Evolutionary conservation across 1,284 basidiomycete species (phyloP), one percentile per base, ranked within the genome.

Genomic region (Ustilago hordei): DNA sequence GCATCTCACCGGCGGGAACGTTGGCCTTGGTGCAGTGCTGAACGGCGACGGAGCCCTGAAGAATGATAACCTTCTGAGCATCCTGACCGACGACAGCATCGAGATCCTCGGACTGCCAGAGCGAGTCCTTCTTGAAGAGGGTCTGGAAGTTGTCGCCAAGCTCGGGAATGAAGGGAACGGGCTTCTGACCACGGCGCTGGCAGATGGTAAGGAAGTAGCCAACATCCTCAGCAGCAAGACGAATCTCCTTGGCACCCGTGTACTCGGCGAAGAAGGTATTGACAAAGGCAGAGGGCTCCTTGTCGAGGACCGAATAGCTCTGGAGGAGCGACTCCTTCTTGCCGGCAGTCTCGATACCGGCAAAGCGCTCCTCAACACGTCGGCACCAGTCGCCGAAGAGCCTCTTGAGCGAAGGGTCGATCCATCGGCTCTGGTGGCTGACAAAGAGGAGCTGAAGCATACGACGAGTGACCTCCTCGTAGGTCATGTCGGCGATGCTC

Each of bases 91-190:
- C 95, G 47, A 99, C 95, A 15, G 95, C 96, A 78, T 99, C 96
- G 80, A 99, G 95, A 86, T 99, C 96, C 87, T 99, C 97, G 7
- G 95, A 93, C 53, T 94, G 93, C 96, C 96, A 98, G 7, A 98
- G 91, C 17, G 95, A 98, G 87, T 98, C 95, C 93, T 95, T 86
- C 62, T 66, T 85, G 64, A 83, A 83, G 38, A 75, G 68, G 57
- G 98, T 94, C 87, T 96, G 94, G 86, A 99, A 98, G 62, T 75
- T 78, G 59, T 74, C 91, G 87, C 98, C 95, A 55, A 99, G 90
- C 58, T 98, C 91, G n/a, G 96, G 95, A 81, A 99, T 98, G 89
- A 98, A 99, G 1, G 96, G 97, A 8, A 93, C 95, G 0, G 97
- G 97, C 89, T 99, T 99, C 89, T 99, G 96, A 15, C 94, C 94